Percentiles rank a stretch among this genome's conserved stretches.
Conservation (phyloP, 2,329 filamentous ascomycete genomes). For the Aspergillus amoenus region DNA sequence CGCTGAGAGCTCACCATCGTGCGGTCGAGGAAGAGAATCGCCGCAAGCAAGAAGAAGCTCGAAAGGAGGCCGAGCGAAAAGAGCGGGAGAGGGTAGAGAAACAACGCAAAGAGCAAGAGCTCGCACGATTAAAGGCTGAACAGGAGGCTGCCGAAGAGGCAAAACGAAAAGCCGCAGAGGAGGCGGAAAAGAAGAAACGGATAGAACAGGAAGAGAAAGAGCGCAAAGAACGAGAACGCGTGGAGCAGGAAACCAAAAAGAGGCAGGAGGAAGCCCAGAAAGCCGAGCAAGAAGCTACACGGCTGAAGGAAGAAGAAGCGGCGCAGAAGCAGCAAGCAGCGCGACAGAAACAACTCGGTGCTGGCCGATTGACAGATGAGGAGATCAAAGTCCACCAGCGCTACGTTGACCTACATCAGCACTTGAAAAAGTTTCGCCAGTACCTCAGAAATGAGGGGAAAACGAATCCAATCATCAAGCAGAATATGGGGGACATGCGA, state of each 20-base stretch:
- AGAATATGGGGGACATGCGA: constrained; percentile 68
- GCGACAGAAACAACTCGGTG: constrained; percentile 30
- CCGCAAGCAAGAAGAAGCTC: constrained; percentile 37
- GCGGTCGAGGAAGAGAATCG: constrained; percentile 39
- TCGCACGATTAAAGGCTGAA: constrained; percentile 40
- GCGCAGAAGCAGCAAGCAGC: constrained; percentile 30
- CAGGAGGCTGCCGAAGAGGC: constrained; percentile 42
- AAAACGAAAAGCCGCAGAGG: constrained; percentile 32
- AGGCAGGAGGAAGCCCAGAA: constrained; percentile 30
- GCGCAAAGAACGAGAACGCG: constrained; percentile 32
- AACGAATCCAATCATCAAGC: constrained; percentile 59
- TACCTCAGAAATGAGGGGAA: constrained; percentile 57
- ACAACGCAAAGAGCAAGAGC: constrained; percentile 34
- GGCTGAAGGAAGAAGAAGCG: constrained; percentile 20
- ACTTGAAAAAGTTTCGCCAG: constrained; percentile 61
- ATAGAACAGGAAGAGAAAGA: constrained; percentile 35
- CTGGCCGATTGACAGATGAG: constrained; percentile 29
- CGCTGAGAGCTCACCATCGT: constrained; percentile 49
- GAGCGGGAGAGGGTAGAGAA: constrained; percentile 35
- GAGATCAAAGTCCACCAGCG: constrained; percentile 46
- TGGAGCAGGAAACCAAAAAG: constrained; percentile 34
- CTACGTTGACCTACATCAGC: constrained; percentile 62
- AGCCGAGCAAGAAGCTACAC: constrained; percentile 30
- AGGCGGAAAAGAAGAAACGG: constrained; percentile 39
- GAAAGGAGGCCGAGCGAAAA: constrained; percentile 33